Evolutionary conservation across 2,329 filamentous ascomycete species (phyloP).

Genomic region (Pseudocercospora crystallina): DNA sequence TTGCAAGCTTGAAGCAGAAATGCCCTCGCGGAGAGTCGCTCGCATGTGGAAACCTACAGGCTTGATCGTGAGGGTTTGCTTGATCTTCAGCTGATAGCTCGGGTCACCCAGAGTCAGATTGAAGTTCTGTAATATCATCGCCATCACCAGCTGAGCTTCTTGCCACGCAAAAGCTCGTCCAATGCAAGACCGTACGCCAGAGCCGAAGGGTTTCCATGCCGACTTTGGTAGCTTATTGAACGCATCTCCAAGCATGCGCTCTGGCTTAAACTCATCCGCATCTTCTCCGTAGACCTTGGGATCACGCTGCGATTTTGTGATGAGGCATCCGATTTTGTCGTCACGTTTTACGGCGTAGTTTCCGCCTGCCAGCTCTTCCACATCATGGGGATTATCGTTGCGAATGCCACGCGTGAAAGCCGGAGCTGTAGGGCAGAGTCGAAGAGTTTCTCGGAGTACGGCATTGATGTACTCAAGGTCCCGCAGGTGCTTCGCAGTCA

Average conservation of each 20-base stretch:
- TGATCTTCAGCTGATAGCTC: conserved; percentile 56
- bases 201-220: conserved; percentile 62
- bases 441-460: conserved; percentile 64
- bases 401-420: conserved; percentile 56
- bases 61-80: conserved; percentile 62
- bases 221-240: conserved; percentile 51
- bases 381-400: conserved; percentile 13
- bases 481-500: conserved; percentile 61
- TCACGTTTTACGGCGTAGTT: conserved; percentile 60
- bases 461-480: conserved; percentile 67
- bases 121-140: conserved; percentile 68
- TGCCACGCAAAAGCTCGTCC: conserved; percentile 73
- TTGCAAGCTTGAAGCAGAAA: conserved; percentile 43
- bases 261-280: conserved; percentile 65
- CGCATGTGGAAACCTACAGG: conserved; percentile 64
- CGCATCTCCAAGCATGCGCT: conserved; percentile 68
- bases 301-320: conserved; percentile 60
- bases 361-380: conserved; percentile 40
- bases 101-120: conserved; percentile 64
- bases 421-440: conserved; percentile 60
- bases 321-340: conserved; percentile 51
- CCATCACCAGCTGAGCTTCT: conserved; percentile 58
- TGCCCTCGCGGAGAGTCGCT: conserved; percentile 52
- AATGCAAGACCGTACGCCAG: conserved; percentile 69
- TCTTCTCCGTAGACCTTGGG: conserved; percentile 65